Base-by-base conservation (phyloP, 1,139 yeast species). In the Saccharomyces pastorianus region DNA sequence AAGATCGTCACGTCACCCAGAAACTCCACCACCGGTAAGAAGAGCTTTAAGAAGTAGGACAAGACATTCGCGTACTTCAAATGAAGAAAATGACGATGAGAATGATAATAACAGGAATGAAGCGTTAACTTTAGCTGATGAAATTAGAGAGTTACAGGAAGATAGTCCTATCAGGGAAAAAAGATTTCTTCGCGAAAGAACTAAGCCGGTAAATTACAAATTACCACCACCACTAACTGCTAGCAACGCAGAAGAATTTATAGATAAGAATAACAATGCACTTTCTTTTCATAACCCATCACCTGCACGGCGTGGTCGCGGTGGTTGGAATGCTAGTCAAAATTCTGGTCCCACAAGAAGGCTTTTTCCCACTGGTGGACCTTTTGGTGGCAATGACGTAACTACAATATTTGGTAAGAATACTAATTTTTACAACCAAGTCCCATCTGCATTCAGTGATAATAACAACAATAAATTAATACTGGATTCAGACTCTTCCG, bases 301-400 rank as follows among this genome's bases (percentile, higher is more conserved):
- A 2, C 63, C 66, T 13, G 58, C 61, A n/a, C 57, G 64, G 13
- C 59, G 78, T 67, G 65, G 64, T 25, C 58, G 64, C n/a, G 56
- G 77, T 67, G 64, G 77, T 64, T 60, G 74, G 63, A 62, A 61
- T 14, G 55, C 61, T 4, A 59, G 66, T 23, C 61, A 61, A 27
- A 60, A 65, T 51, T 56, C 57, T 25, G 72, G 71, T 3, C 76
- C 77, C 6, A 69, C 86, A 51, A 78, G 87, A 64, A 78, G 93
- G 47, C 72, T 89, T 49, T 88, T 85, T 64, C 96, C 96, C n/a
- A 89, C 96, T 0, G 88, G 90, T n/a, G 96, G 98, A 0, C 96
- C 98, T 2, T 93, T 93, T 74, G 96, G 96, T 28, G 98, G 98
- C 31, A 84, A 90, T 59, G 96, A 89, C 66, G 88, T 85, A 1